These are phyloP conservation scores for Mucor lusitanicus DNA, from an alignment of 371 early-diverging fungal species.

Conservation along the genomic window DNA sequence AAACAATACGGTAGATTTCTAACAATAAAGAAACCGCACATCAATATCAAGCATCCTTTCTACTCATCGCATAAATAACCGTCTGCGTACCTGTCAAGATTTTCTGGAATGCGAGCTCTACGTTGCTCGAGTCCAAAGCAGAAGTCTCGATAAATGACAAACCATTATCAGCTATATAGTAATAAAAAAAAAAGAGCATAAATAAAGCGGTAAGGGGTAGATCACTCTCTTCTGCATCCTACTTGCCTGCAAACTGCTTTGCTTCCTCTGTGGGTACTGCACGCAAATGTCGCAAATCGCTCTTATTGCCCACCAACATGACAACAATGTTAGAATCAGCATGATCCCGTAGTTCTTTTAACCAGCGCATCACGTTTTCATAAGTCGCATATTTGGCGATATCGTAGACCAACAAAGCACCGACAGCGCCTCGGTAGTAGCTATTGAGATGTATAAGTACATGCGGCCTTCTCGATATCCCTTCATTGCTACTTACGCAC, in stretches of 20 bases:
- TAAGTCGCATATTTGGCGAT: constrained; percentile 96
- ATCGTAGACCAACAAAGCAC: constrained; percentile 99
- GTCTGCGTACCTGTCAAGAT: constrained; percentile 79
- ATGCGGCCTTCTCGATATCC: neutral
- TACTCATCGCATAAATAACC: neutral
- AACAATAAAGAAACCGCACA: neutral
- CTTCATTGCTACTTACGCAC: constrained; percentile 68
- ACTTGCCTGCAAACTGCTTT: constrained; percentile 90
- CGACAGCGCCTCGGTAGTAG: constrained; percentile 99
- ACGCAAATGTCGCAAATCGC: constrained; percentile 94
- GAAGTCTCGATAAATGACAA: constrained; percentile 96
- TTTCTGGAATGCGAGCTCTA: constrained; percentile 91
- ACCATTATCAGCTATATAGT: constrained; percentile 75
- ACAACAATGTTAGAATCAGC: constrained; percentile 98
- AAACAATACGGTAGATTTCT: constrained; percentile 94
- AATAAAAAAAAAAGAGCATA: constrained; percentile 3
- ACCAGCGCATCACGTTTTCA: constrained; percentile 96
- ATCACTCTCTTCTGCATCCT: neutral
- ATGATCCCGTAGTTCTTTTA: constrained; percentile 98
- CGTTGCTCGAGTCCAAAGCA: constrained; percentile 93
- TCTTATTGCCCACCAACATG: constrained; percentile 99
- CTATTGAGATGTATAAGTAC: constrained; percentile 33
- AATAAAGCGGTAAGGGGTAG: constrained; percentile 3
- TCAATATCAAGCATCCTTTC: neutral
- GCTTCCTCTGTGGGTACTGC: constrained; percentile 98